Evolutionary conservation across 208 protist species (phyloP).

Genomic region (Trichomonas tenax): DNA sequence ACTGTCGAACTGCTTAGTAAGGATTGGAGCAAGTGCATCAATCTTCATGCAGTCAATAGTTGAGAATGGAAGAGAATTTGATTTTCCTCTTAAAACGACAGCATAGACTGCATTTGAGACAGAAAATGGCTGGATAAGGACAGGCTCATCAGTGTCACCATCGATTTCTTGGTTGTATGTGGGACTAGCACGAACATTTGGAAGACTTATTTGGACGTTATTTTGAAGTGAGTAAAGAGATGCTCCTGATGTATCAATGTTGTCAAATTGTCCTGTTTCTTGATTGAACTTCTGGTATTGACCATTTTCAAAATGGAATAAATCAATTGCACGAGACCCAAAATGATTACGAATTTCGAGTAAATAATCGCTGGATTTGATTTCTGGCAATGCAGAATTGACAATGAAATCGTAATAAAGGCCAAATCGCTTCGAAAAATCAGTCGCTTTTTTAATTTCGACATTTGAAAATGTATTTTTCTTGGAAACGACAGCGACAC

Average conservation of each 20-base stretch:
- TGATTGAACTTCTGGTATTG: not conserved
- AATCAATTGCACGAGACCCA: not conserved
- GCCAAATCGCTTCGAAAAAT: not conserved
- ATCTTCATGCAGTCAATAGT: not conserved
- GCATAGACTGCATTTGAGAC: no score
- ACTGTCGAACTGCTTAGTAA: not conserved
- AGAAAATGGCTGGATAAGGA: not conserved
- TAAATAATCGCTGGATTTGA: not conserved
- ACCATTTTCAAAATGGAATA: not conserved
- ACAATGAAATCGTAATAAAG: not conserved
- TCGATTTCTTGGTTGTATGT: not conserved
- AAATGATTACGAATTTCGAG: not conserved
- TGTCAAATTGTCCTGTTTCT: not conserved
- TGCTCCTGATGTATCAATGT: not conserved
- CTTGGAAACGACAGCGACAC: not conserved
- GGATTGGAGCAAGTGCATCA: not conserved
- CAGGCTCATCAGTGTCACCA: not conserved
- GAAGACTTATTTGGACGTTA: not conserved
- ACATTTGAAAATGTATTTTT: not conserved
- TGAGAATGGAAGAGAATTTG: not conserved
- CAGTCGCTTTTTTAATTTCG: not conserved
- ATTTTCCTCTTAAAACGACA: not conserved
- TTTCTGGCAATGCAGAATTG: not conserved
- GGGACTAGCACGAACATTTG: not conserved
- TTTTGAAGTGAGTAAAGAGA: not conserved